phyloP scores from a whole-genome alignment of 1,284 basidiomycete species.

The Papiliotrema laurentii region DNA sequence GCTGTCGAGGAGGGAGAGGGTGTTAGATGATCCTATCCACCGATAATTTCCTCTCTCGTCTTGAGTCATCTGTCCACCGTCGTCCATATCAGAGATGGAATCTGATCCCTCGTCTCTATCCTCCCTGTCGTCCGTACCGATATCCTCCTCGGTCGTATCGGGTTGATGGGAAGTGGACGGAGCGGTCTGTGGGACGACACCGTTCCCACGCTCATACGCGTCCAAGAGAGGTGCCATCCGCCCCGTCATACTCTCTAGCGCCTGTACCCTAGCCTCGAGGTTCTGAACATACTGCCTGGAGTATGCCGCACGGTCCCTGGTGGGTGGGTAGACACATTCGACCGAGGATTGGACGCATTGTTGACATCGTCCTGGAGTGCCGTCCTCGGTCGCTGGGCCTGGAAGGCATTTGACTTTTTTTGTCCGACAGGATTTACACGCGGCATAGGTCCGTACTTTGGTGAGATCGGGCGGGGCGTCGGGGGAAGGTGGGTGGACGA shows the following conservation, averaged over 20 bases:
- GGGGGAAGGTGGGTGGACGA: slow-evolving; percentile 1
- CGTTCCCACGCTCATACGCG: slow-evolving; percentile 27
- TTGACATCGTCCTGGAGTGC: slow-evolving; percentile 28
- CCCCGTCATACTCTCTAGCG: slow-evolving; percentile 32
- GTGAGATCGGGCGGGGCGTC: slow-evolving; percentile 16
- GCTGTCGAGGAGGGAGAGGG: slow-evolving; percentile 83
- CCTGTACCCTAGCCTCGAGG: slow-evolving; percentile 42
- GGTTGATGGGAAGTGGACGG: not conserved
- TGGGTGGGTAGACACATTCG: slow-evolving; percentile 45
- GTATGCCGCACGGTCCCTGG: slow-evolving; percentile 43
- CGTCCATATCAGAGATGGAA: slow-evolving; percentile 55
- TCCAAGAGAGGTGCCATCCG: slow-evolving; percentile 36
- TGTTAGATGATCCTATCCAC: slow-evolving; percentile 87
- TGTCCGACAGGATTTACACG: slow-evolving; percentile 36
- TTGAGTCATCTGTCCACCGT: slow-evolving; percentile 76
- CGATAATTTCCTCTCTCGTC: slow-evolving; percentile 85
- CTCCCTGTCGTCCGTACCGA: not conserved
- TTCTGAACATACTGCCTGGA: slow-evolving; percentile 45
- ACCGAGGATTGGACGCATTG: slow-evolving; percentile 33
- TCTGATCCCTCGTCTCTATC: not conserved
- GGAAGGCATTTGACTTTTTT: slow-evolving; percentile 46
- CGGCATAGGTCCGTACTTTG: slow-evolving; percentile 40
- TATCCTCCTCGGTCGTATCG: not conserved
- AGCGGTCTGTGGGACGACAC: not conserved
- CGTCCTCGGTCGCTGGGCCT: slow-evolving; percentile 4